These are phyloP conservation scores for Agastache rugosa DNA, from an alignment of 257 asterid genomes.

Conservation along the genomic window DNA sequence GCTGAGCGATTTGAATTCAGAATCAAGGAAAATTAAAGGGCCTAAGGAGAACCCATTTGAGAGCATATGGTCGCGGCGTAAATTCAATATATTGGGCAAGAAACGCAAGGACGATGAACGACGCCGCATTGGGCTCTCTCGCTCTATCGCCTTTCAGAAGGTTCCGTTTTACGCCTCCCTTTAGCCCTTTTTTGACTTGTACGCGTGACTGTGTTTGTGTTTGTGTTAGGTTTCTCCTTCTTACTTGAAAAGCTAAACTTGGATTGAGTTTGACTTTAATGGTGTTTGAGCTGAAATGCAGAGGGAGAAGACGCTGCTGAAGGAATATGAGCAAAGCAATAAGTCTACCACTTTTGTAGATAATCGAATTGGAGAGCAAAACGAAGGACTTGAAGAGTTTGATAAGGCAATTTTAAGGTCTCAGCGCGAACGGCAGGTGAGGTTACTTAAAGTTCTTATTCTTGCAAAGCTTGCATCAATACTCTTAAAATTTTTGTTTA, in stretches of 20 bases:
- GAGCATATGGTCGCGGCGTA: conserved; percentile 86
- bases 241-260: conserved; percentile 8
- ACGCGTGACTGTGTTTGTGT: background rate
- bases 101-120: conserved; percentile 87
- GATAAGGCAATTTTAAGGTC: conserved; percentile 89
- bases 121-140: conserved; percentile 86
- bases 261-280: conserved; percentile 15
- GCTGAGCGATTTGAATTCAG: conserved; percentile 53
- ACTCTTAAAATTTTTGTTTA: background rate
- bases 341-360: conserved; percentile 83
- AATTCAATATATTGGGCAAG: conserved; percentile 80
- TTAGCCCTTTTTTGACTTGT: background rate
- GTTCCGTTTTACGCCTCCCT: conserved; percentile 37
- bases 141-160: conserved; percentile 85
- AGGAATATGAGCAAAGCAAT: conserved; percentile 82
- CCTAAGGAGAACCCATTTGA: conserved; percentile 78
- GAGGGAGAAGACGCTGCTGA: conserved; percentile 89
- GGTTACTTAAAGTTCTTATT: conserved; percentile 6
- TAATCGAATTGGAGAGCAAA: conserved; percentile 88
- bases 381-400: conserved; percentile 81
- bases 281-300: conserved; percentile 47
- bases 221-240: conserved; percentile 2
- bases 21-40: conserved; percentile 65
- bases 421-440: conserved; percentile 87
- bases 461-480: background rate